These are phyloP conservation scores for Boechera stricta DNA, from an alignment of 345 rosid genomes.

Conservation along the genomic window DNA sequence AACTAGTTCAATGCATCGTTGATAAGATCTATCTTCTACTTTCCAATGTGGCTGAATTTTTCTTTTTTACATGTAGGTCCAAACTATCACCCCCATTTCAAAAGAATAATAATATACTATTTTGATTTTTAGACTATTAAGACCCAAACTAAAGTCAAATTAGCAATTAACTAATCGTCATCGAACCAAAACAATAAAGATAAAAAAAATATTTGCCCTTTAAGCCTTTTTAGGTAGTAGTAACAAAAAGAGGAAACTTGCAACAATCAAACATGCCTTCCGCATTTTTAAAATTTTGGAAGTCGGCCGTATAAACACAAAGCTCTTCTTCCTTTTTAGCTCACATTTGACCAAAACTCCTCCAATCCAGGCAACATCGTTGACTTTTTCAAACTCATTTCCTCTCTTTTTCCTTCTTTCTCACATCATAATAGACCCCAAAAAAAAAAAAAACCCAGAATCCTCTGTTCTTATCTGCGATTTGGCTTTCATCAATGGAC, in stretches of 20 bases:
- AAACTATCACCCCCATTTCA: conserved; percentile 31
- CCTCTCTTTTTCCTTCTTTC: conserved; percentile 37
- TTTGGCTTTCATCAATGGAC: conserved; percentile 22
- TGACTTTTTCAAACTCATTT: conserved; percentile 42
- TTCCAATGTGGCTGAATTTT: not conserved
- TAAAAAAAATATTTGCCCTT: not conserved
- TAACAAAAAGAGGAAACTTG: conserved; percentile 7
- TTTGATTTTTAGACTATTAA: conserved; percentile 7
- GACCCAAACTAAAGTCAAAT: not conserved
- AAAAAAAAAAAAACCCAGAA: not conserved
- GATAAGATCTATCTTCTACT: conserved; percentile 26
- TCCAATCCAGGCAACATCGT: conserved; percentile 39
- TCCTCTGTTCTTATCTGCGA: conserved; percentile 29
- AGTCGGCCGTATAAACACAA: conserved; percentile 46
- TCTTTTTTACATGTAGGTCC: conserved; percentile 26
- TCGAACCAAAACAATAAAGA: not conserved
- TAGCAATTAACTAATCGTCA: conserved; percentile 7
- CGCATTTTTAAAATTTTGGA: conserved; percentile 16
- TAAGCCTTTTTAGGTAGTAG: not conserved
- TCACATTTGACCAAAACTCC: conserved; percentile 45
- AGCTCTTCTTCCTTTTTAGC: conserved; percentile 24
- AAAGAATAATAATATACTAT: conserved; percentile 2
- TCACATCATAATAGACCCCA: not conserved
- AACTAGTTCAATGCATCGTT: conserved; percentile 27
- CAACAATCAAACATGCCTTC: conserved; percentile 37